These are phyloP conservation scores for Baorangia bicolor DNA, from an alignment of 768 basidiomycete species.

Conservation along the genomic window DNA sequence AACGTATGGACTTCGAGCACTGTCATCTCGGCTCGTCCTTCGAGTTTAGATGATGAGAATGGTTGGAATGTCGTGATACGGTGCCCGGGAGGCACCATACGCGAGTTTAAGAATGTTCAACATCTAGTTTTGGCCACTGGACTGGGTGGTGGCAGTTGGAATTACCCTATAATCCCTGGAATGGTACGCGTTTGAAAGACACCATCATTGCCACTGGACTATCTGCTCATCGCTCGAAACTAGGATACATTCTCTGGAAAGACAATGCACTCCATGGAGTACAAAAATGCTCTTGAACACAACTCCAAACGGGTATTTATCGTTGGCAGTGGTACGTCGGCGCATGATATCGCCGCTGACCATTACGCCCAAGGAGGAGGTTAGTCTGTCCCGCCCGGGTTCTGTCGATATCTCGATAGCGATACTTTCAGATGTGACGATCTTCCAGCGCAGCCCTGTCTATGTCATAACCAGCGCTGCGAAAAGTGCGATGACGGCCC, in stretches of 20 bases:
- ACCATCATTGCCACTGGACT: background rate
- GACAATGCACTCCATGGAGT: slow-evolving; percentile 5
- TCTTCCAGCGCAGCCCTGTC: slow-evolving; percentile 6
- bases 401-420: background rate
- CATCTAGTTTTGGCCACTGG: slow-evolving; percentile 58
- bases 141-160: slow-evolving; percentile 38
- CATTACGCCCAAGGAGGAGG: background rate
- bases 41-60: slow-evolving; percentile 33
- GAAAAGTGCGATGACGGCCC: background rate
- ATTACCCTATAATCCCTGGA: slow-evolving; percentile 44
- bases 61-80: slow-evolving; percentile 44
- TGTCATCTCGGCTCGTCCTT: slow-evolving; percentile 28
- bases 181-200: slow-evolving; percentile 26
- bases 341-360: slow-evolving; percentile 6
- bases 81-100: slow-evolving; percentile 30
- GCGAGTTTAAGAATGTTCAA: slow-evolving; percentile 34
- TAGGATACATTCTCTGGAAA: slow-evolving; percentile 3
- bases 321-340: slow-evolving; percentile 4
- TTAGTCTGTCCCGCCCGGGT: background rate
- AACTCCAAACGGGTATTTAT: slow-evolving; percentile 3
- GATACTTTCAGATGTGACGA: background rate
- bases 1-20: slow-evolving; percentile 57
- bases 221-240: background rate
- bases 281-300: slow-evolving; percentile 1
- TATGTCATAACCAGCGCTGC: slow-evolving; percentile 4